Percentiles rank a stretch among this genome's conserved stretches.
Evolutionary conservation across 1,139 yeast species (phyloP).

Genomic region (Entelexis paramagnoliae): DNA sequence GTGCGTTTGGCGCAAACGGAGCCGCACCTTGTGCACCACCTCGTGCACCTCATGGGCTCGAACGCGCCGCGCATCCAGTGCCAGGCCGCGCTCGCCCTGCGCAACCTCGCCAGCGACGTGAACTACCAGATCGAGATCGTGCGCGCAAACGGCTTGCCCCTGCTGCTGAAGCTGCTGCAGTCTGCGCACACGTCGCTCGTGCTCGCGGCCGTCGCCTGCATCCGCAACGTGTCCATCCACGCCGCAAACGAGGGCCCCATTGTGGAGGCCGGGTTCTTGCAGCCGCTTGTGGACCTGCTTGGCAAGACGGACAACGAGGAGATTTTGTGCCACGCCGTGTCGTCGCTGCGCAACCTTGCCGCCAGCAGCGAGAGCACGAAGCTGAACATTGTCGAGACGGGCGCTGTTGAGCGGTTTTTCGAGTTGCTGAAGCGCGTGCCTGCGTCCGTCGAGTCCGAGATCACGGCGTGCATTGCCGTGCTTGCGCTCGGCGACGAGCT

Average conservation of each 20-base stretch:
- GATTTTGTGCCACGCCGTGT: constrained; percentile 95
- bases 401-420: constrained; percentile 89
- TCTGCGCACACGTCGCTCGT: constrained; percentile 87
- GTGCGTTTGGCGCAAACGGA: constrained; percentile 83
- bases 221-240: constrained; percentile 90
- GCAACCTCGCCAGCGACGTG: constrained; percentile 92
- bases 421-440: constrained; percentile 79
- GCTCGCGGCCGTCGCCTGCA: constrained; percentile 95
- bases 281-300: constrained; percentile 75
- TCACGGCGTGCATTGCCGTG: constrained; percentile 94
- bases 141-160: constrained; percentile 89
- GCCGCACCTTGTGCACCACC: constrained; percentile 81
- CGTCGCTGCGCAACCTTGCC: constrained; percentile 88
- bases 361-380: constrained; percentile 92
- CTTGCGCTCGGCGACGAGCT: constrained; percentile 93
- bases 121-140: constrained; percentile 88
- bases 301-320: constrained; percentile 87
- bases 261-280: constrained; percentile 89
- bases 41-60: constrained; percentile 86
- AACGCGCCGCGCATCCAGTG: constrained; percentile 87
- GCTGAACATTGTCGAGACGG: constrained; percentile 83
- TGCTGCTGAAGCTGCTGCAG: constrained; percentile 74
- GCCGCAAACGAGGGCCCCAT: constrained; percentile 92
- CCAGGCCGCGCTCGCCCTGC: constrained; percentile 90
- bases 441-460: constrained; percentile 75